Evolutionary conservation across 257 asterid species (phyloP).

Genomic region (Perilla frutescens): DNA sequence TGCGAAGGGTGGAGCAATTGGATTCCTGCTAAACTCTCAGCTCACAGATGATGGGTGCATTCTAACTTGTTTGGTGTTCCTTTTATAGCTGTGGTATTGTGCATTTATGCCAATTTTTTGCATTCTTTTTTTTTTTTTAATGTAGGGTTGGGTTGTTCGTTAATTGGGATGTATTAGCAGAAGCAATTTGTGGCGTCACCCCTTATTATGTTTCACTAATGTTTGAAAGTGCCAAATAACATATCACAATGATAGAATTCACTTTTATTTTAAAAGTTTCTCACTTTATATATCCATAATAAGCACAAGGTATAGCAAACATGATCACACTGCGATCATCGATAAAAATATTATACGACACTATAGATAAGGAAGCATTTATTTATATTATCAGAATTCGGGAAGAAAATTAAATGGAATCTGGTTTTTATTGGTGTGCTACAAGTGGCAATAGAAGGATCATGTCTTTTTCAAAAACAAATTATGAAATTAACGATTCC

Average conservation of each 20-base stretch:
- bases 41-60: no score
- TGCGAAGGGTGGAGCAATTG: not conserved
- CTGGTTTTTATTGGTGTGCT: slow-evolving; percentile 12
- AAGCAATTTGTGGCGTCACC: not conserved
- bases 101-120: not conserved
- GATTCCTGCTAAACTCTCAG: no score
- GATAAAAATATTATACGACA: not conserved
- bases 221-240: no score
- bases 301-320: no score
- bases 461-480: not conserved
- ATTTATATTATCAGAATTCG: not conserved
- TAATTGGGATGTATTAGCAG: not conserved
- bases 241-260: no score
- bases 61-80: not conserved
- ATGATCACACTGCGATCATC: not conserved
- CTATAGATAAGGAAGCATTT: not conserved
- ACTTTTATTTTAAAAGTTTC: no score
- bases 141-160: not conserved
- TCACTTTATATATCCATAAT: no score
- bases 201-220: not conserved
- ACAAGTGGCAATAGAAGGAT: slow-evolving; percentile 36
- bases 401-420: slow-evolving; percentile 3
- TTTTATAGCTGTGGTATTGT: not conserved
- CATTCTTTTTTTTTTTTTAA: not conserved
- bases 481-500: not conserved